Evolutionary conservation across 2,329 filamentous ascomycete species (phyloP), one percentile per base, ranked within the genome.

Genomic region (Ilyonectria robusta): DNA sequence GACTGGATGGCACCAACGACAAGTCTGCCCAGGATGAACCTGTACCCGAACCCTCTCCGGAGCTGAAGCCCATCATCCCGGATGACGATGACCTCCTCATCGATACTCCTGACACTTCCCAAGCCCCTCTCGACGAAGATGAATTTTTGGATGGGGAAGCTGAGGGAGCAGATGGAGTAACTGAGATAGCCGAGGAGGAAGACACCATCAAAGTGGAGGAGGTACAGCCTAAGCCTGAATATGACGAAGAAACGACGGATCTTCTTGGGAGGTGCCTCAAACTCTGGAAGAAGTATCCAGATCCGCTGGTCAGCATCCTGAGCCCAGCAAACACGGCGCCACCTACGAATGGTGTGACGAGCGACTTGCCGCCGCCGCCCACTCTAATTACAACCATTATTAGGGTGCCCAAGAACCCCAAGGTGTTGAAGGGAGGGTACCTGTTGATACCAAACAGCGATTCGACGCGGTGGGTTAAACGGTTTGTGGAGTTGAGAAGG

Each of bases 401-500:
- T 59, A 89, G 91, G 46, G 89, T 96, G 9, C 88, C 91, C 60
- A 97, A 97, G 81, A 97, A 96, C 73, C 89, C 91, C 1, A 89
- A 89, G 48, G 87, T 96, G 1, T 86, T 97, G 73, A 97, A 97
- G 82, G 91, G 93, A 17, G 95, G 95, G 17, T 97, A 96, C 79
- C 88, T 99, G 17, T 86, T 98, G 48, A 93, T 93, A 3, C 94
- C 94, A 0, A 94, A 94, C 76, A 91, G 91, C 62, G 92, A 93
- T 60, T 93, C 91, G 40, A 93, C 91, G 23, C 89, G 92, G 68
- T 99, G 96, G 96, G 88, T 96, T 31, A 94, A 95, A 74, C 91
- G 95, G 47, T 98, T 97, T 77, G 94, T 98, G 56, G 96, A 99
- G 81, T 88, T 99, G 31, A 90, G 96, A 35, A 88, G 93, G 59